Evolutionary conservation across 257 asterid genomes (phyloP).

Genomic region (Anisodus tanguticus): DNA sequence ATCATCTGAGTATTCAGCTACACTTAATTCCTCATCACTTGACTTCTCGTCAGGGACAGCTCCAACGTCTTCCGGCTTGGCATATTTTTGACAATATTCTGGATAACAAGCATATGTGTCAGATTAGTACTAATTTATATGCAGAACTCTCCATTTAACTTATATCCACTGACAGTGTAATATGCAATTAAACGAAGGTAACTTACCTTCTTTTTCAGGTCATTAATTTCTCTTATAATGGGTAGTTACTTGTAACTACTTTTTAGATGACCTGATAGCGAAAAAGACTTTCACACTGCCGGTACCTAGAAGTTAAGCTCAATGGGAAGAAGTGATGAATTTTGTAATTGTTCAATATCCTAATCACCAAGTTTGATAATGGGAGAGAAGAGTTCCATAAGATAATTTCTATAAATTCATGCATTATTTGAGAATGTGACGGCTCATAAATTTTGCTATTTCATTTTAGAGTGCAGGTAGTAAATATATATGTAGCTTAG

Average conservation of each 20-base stretch:
- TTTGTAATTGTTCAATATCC: background rate
- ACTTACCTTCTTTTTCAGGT: background rate
- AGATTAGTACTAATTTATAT: background rate
- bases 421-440: background rate
- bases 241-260: background rate
- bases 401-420: background rate
- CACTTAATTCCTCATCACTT: constrained; percentile 81
- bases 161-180: background rate
- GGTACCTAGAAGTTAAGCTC: background rate
- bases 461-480: background rate
- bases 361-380: background rate
- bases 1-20: constrained; percentile 67
- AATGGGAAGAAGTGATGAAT: background rate
- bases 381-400: background rate
- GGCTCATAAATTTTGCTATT: background rate
- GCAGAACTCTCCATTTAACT: background rate
- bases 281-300: background rate
- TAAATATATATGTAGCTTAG: background rate
- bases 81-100: constrained; percentile 88
- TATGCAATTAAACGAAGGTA: no score
- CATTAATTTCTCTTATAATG: background rate
- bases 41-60: constrained; percentile 60
- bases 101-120: constrained; percentile 19
- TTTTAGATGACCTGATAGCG: background rate
- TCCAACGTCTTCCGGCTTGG: constrained; percentile 87